Evolutionary conservation across 257 asterid species (phyloP).

Genomic region (Euphrasia confusa): DNA sequence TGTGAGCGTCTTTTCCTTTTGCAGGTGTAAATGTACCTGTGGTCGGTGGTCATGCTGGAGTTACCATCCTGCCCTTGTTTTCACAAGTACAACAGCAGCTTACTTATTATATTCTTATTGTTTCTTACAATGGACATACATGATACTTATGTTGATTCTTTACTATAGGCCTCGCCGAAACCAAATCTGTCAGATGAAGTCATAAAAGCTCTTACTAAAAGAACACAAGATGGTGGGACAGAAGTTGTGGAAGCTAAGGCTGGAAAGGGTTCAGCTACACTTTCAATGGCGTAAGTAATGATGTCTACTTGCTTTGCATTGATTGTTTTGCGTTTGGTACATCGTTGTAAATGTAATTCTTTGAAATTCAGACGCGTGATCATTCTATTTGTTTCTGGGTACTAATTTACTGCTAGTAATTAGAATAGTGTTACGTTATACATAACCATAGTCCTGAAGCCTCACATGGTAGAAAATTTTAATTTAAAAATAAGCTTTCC

Average conservation of each 20-base stretch:
- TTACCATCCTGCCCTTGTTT: conserved; percentile 90
- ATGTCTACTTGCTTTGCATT: conserved; percentile 2
- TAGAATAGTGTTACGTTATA: neutral
- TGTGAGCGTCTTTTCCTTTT: neutral
- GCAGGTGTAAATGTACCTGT: conserved; percentile 88
- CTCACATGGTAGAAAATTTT: neutral
- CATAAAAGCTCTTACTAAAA: conserved; percentile 66
- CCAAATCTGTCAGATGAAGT: conserved; percentile 70
- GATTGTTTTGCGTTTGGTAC: neutral
- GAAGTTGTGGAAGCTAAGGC: conserved; percentile 99
- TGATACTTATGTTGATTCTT: conserved; percentile 2
- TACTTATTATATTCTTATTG: neutral
- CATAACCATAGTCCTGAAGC: neutral
- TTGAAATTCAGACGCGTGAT: neutral
- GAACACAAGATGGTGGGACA: conserved; percentile 98
- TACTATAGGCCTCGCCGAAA: conserved; percentile 62
- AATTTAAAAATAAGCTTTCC: too few species aligned
- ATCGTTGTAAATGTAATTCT: neutral
- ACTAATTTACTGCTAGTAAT: neutral
- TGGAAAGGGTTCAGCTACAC: conserved; percentile 98
- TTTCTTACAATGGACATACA: neutral
- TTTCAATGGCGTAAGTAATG: conserved; percentile 90
- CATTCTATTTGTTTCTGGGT: neutral
- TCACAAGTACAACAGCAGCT: conserved; percentile 50
- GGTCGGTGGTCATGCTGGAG: conserved; percentile 93